These are phyloP conservation scores for Stephania cephalantha DNA, from an alignment of 164 flowering plant genomes.

Conservation along the genomic window DNA sequence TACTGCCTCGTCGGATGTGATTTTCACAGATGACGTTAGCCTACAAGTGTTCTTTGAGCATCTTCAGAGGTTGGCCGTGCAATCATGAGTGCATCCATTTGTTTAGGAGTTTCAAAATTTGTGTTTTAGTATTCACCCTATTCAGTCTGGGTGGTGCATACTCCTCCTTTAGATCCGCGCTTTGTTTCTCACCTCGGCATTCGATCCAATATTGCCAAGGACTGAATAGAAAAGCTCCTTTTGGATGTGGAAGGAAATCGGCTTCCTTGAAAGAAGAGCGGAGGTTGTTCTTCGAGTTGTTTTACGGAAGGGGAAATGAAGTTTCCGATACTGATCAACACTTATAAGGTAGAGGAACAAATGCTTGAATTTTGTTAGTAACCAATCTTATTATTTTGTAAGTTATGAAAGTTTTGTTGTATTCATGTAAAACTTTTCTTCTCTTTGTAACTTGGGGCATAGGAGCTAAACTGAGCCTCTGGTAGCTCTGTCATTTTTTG, in stretches of 20 bases:
- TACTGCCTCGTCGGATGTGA: slow-evolving; percentile 77
- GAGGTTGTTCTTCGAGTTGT: background rate
- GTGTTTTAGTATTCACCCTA: too few relatives aligned
- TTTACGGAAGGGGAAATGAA: slow-evolving; percentile 8
- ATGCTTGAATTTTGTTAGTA: background rate
- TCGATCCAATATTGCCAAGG: slow-evolving; percentile 11
- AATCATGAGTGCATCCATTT: slow-evolving; percentile 37
- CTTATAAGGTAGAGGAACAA: background rate
- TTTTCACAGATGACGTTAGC: slow-evolving; percentile 94
- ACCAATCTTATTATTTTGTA: background rate
- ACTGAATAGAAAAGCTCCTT: slow-evolving; percentile 12
- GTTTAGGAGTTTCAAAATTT: slow-evolving; percentile 1
- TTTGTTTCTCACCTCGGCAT: slow-evolving; percentile 5
- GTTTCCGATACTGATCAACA: background rate
- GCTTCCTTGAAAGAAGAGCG: slow-evolving; percentile 16
- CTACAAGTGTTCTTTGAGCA: slow-evolving; percentile 91
- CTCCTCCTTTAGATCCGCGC: slow-evolving; percentile 1
- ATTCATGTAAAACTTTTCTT: background rate
- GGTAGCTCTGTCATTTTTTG: background rate
- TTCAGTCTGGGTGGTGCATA: too few relatives aligned
- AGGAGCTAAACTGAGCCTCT: background rate
- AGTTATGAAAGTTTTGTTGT: background rate
- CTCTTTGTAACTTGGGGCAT: background rate
- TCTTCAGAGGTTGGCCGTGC: slow-evolving; percentile 91
- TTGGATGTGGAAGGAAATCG: slow-evolving; percentile 4